Evolutionary conservation across 371 early-diverging fungal genomes (phyloP), one percentile per base, ranked within the genome.

Genomic region (Chytridiales sp.): DNA sequence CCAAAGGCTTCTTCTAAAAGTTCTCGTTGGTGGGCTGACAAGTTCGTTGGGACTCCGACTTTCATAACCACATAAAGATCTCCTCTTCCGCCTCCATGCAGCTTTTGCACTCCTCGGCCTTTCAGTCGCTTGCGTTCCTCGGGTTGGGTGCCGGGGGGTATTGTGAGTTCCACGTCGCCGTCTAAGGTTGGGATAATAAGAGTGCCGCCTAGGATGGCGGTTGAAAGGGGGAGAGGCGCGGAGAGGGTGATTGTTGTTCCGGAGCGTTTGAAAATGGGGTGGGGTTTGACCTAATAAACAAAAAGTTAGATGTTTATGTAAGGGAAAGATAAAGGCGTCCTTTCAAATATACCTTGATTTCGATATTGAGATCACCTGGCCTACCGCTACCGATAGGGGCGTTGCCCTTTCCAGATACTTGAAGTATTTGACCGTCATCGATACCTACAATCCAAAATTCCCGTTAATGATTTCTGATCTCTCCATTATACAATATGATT

Each of bases 121-220:
- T 87, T 78, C 62, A 96, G 70, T 17, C 86, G 74, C 38, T 87
- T 84, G 47, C 81, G 80, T 22, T 94, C 95, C 26, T 86, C 88
- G 1, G 94, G 93, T 65, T 96, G 97, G 6, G 89, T 85, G 27
- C 94, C 94, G 8, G 87, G 66, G 4, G 86, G 88, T 21, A 96
- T 68, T 56, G 82, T 87, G 38, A 96, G 72, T 52, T 96, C 97
- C 1, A 95, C 92, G 60, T 93, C 90, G 40, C 97, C 95, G 65
- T 92, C 92, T 9, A 95, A 78, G 6, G 95, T 94, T 2, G 94
- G 95, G 36, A 96, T 83, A 4, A 84, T 81, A 21, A 94, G 70
- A 4, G 74, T 77, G 47, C 97, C 97, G 38, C 97, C 97, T 32
- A 96, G 73, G 1, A 93, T 71, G 3, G 95, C 95, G 1, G 81